Evolutionary conservation across 2,329 filamentous ascomycete species (phyloP), one percentile per base, ranked within the genome.

Genomic region (Alternaria burnsii): DNA sequence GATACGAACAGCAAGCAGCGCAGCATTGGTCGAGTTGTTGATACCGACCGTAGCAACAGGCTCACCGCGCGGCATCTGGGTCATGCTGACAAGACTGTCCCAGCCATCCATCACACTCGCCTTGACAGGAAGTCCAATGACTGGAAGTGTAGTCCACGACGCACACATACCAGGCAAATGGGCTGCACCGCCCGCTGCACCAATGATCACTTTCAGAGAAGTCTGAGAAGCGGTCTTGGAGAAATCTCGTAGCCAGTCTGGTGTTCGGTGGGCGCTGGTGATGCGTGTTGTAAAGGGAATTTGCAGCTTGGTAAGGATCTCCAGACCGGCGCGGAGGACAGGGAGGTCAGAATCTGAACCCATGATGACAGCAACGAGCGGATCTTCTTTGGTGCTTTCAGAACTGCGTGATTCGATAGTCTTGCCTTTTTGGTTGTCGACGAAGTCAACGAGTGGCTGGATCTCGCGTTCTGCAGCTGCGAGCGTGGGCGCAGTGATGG

Each of bases 351-450:
- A 92, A 80, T 93, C 90, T 1, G 91, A 94, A 38, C 92, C 92
- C 91, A 94, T 94, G 28, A 92, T 93, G 3, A 95, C 87, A 12
- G 91, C 87, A 2, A 95, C 89, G 0, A 92, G 78, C 0, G 90
- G 89, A 56, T 78, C 69, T 26, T 64, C 53, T 22, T 62, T 63
- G 16, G 59, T 50, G 16, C 51, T 51, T 8, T 58, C 20, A 3
- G 63, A 48, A 22, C 67, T 51, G 9, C 59, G 66, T 3, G 73
- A 62, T 3, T 65, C 62, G 9, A 73, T 46, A 67, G 58, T 74
- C 34, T 79, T 78, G 38, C 75, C 77, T 40, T 76, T 84, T 67
- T 91, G 87, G 12, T 77, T 72, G 69, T 91, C 86, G 24, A 88
- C 86, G 52, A 86, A 80, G 44, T 89, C 81, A 59, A 97, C 87